Base-by-base conservation (phyloP, 768 basidiomycete species). In the Leccinum arenicola region DNA sequence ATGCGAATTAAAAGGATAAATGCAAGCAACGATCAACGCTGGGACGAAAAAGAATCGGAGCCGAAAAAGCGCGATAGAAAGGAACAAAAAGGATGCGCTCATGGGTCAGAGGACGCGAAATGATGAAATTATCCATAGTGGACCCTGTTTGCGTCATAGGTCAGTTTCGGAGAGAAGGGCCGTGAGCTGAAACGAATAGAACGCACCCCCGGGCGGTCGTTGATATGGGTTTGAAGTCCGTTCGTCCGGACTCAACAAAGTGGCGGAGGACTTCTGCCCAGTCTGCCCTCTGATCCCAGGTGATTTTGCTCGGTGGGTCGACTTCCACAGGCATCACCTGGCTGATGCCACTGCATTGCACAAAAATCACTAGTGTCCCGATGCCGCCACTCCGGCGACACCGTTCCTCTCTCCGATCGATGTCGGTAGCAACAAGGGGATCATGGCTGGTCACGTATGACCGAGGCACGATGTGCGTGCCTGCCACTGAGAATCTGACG, bases 301-400 rank as follows among this genome's bases (percentile, higher is more conserved):
- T 77, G 66, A 91, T 90, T 65, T 85, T 88, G 58, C 80, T 76
- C 1, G 88, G 90, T 7, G 87, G 83, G 71, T 93, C 91, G 53
- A 92, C 87, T 69, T 93, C 91, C 62, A 92, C 88, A 33, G 91
- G 91, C 86, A 92, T 89, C 62, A 93, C 89, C 66, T 93, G 89
- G 67, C 84, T 85, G 66, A 91, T 80, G 23, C 80, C 79, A 38
- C 84, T 87, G 66, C 90, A 91, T 67, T 92, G 88, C 58, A 93
- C 79, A 69, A 92, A 78, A 71, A 93, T 80, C 54, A 92, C 80
- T 3, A 87, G 78, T 4, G 87, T 84, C 19, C 91, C 91, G 63
- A 92, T 86, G 12, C 91, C 91, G 12, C 91, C 91, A 64, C 73
- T 82, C 35, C 82, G 81, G 27, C 91, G 82, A 74, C 87, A 91